phyloP scores from a whole-genome alignment of 257 asterid species.

The Jacaranda mimosifolia region DNA sequence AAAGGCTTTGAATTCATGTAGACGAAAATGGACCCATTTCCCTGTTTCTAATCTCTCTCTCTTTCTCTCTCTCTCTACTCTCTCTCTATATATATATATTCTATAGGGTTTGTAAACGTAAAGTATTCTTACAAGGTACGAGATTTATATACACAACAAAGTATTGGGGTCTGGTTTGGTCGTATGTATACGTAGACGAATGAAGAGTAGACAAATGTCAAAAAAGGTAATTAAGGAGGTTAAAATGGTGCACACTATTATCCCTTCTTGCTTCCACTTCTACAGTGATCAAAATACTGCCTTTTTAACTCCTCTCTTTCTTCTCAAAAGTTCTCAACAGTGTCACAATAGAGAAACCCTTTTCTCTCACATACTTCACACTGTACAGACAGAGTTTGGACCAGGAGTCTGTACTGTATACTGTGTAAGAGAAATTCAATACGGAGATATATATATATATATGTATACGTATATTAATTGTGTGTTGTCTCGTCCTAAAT shows the following conservation, averaged over 20 bases:
- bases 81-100: not conserved
- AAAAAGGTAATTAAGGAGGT: conserved; percentile 32
- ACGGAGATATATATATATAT: not conserved
- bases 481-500: conserved; percentile 33
- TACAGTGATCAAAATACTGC: conserved; percentile 42
- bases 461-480: conserved; percentile 6
- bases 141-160: not conserved
- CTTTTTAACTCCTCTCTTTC: conserved; percentile 33
- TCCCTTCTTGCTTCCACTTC: conserved; percentile 42
- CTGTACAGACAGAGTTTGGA: conserved; percentile 8
- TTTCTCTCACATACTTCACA: conserved; percentile 27
- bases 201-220: conserved; percentile 39
- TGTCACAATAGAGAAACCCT: not conserved
- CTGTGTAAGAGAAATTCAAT: conserved; percentile 24
- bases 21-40: conserved; percentile 51
- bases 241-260: conserved; percentile 22
- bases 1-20: conserved; percentile 52
- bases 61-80: conserved; percentile 20
- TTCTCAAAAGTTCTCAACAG: not conserved
- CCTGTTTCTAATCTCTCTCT: conserved; percentile 4
- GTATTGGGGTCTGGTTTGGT: conserved; percentile 22
- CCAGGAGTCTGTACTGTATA: conserved; percentile 19
- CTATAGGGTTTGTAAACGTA: conserved; percentile 36
- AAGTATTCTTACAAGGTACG: conserved; percentile 4
- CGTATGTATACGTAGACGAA: conserved; percentile 17